Conservation (phyloP, 2,329 filamentous ascomycete genomes). For the Nigrograna mackinnonii region DNA sequence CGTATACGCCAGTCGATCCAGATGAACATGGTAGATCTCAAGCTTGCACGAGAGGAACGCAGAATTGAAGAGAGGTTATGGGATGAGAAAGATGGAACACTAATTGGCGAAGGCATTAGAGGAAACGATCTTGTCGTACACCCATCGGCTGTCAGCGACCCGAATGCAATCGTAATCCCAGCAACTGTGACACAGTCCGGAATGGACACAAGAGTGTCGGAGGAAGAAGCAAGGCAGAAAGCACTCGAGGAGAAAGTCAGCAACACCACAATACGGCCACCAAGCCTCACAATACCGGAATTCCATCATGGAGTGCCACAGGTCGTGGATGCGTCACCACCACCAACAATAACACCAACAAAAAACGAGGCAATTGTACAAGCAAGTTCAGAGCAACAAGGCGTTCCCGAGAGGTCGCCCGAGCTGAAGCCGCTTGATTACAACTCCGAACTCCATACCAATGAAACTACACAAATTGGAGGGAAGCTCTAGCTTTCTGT, state of each 20-base stretch:
- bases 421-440: no score
- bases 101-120: slow-evolving; percentile 21
- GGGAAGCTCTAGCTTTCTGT: no score
- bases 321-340: slow-evolving; percentile 7
- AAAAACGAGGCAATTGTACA: no score
- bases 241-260: slow-evolving; percentile 31
- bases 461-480: no score
- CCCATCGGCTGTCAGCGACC: slow-evolving; percentile 4
- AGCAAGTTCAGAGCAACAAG: no score
- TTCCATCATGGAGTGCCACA: slow-evolving; percentile 22
- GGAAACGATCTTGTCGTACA: slow-evolving; percentile 16
- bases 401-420: no score
- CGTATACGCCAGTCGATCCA: slow-evolving; percentile 28
- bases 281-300: slow-evolving; percentile 24
- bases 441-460: no score
- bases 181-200: slow-evolving; percentile 7
- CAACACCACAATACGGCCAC: slow-evolving; percentile 35
- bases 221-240: slow-evolving; percentile 20
- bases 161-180: not conserved
- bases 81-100: slow-evolving; percentile 23
- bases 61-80: slow-evolving; percentile 25
- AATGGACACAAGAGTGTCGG: slow-evolving; percentile 9
- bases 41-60: slow-evolving; percentile 14
- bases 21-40: slow-evolving; percentile 19
- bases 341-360: no score